Evolutionary conservation across 176 grass and related monocot species (phyloP).

Genomic region (Bolboschoenus planiculmis): DNA sequence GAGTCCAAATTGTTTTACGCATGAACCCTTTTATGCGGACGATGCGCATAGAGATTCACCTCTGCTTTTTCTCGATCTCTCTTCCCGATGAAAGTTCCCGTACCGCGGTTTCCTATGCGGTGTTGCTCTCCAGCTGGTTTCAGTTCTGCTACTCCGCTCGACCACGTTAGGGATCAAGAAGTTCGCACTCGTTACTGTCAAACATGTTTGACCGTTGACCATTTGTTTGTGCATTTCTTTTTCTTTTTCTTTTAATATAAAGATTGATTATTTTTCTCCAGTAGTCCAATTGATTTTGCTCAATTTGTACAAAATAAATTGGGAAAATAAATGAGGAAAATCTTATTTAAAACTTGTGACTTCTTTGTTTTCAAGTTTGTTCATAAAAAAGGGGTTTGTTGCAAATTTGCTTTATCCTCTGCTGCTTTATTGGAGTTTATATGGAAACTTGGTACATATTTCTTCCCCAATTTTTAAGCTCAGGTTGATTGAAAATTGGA

Average conservation of each 20-base stretch:
- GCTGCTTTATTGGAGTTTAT: not conserved
- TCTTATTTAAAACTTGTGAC: not conserved
- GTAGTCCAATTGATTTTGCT: not conserved
- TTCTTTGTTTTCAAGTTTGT: not conserved
- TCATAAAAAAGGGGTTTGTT: not conserved
- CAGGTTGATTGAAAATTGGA: not conserved
- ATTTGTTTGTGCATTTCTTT: not conserved
- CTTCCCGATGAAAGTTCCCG: not conserved
- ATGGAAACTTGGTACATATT: not conserved
- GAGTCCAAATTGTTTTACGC: not conserved
- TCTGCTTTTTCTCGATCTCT: constrained; percentile 3
- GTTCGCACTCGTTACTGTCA: not conserved
- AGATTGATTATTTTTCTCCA: not conserved
- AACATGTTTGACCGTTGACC: not conserved
- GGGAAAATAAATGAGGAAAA: not conserved
- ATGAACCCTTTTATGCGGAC: not conserved
- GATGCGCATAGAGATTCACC: not conserved
- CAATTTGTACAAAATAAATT: not conserved
- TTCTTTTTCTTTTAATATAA: no score
- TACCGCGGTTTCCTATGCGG: not conserved
- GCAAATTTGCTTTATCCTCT: not conserved
- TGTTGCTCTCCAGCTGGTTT: constrained; percentile 13
- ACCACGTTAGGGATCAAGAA: constrained; percentile 15
- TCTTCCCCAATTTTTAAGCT: not conserved
- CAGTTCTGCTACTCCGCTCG: not conserved